These are phyloP conservation scores for Talaromyces proteolyticus DNA, from an alignment of 495 filamentous ascomycete genomes.

Conservation along the genomic window DNA sequence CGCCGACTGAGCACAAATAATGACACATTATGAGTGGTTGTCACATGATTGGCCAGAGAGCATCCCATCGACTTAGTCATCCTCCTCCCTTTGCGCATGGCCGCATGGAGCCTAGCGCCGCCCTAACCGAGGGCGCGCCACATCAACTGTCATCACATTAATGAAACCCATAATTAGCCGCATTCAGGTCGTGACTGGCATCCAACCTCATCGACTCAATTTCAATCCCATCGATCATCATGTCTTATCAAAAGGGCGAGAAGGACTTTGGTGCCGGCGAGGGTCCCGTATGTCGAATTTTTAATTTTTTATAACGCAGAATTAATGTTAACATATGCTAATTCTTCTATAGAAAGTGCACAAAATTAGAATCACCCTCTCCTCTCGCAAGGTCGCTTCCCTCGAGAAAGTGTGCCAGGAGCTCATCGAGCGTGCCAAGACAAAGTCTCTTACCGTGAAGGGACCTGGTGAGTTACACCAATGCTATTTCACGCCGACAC, in stretches of 20 bases:
- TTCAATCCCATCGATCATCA: slow-evolving; percentile 39
- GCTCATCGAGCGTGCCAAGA: slow-evolving; percentile 97
- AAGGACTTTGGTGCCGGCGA: slow-evolving; percentile 95
- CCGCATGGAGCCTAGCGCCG: slow-evolving; percentile 23
- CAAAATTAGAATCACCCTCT: slow-evolving; percentile 98
- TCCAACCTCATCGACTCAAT: not conserved
- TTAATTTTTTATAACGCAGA: not conserved
- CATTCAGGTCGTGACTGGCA: slow-evolving; percentile 56
- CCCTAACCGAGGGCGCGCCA: slow-evolving; percentile 41
- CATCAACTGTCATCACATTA: slow-evolving; percentile 66
- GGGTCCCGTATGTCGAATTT: slow-evolving; percentile 53
- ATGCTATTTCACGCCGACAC: not conserved
- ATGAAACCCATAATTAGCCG: slow-evolving; percentile 54
- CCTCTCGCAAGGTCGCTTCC: slow-evolving; percentile 81
- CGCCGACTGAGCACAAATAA: too few species aligned
- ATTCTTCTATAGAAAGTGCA: slow-evolving; percentile 68
- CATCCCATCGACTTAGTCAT: too few species aligned
- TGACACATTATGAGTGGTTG: too few species aligned
- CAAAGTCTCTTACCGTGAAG: slow-evolving; percentile 97
- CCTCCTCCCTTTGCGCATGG: too few species aligned
- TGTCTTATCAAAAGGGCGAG: slow-evolving; percentile 95
- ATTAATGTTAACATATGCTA: slow-evolving; percentile 1
- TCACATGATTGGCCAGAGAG: too few species aligned
- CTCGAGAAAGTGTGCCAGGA: slow-evolving; percentile 99
- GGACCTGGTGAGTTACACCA: slow-evolving; percentile 49